Conservation (phyloP, 2,329 filamentous ascomycete genomes). For the Microdochium nivale region DNA sequence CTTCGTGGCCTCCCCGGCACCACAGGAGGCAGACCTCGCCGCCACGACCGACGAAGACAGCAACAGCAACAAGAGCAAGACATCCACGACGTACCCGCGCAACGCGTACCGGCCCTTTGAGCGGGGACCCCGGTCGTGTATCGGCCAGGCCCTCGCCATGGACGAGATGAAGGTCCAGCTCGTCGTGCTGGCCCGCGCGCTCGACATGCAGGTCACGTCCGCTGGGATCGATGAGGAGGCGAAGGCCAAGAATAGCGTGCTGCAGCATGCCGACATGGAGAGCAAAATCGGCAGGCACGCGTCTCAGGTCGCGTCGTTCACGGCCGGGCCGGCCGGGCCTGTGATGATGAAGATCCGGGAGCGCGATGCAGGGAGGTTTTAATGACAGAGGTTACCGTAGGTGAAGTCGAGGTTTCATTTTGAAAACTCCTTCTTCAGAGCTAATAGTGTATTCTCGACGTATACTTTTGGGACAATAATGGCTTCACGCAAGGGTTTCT, state of each 20-base stretch:
- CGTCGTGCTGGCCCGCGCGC: constrained; percentile 10
- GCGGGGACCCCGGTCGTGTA: constrained; percentile 24
- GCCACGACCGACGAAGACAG: too few relatives aligned
- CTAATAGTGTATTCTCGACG: too few relatives aligned
- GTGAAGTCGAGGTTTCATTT: too few relatives aligned
- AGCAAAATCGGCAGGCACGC: not conserved
- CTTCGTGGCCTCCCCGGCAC: constrained; percentile 19
- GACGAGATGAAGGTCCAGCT: constrained; percentile 22
- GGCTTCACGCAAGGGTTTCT: too few relatives aligned
- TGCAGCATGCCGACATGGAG: not conserved
- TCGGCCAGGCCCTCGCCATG: constrained; percentile 25
- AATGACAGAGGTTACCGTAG: too few relatives aligned
- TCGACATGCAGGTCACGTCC: constrained; percentile 8
- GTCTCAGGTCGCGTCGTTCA: not conserved
- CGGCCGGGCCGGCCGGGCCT: not conserved
- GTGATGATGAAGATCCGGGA: not conserved
- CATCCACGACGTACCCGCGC: constrained; percentile 6
- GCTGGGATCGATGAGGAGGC: not conserved
- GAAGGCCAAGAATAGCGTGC: not conserved
- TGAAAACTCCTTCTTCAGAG: too few relatives aligned
- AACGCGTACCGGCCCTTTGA: constrained; percentile 27
- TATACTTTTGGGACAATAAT: too few relatives aligned
- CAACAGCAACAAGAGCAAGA: too few relatives aligned
- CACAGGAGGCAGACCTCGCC: too few relatives aligned
- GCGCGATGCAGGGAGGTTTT: too few relatives aligned